Percentiles rank a stretch among this genome's conserved stretches.
These are phyloP conservation scores for Candida glaebosa DNA, from an alignment of 805 yeast genomes.

Conservation along the genomic window DNA sequence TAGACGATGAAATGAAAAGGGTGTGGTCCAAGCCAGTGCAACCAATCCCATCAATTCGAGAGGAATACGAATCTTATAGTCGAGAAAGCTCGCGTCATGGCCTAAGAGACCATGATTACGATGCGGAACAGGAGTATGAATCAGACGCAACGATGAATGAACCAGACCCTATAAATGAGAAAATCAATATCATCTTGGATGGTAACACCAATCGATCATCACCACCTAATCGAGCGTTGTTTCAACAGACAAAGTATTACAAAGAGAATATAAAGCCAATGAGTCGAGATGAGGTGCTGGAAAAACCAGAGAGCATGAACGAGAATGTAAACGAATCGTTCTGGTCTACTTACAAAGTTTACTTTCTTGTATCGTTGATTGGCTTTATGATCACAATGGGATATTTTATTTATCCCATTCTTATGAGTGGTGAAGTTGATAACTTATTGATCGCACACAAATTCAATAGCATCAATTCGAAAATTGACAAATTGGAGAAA, in stretches of 20 bases:
- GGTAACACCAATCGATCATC: neutral
- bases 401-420: neutral
- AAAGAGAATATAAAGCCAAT: conserved; percentile 5
- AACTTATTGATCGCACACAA: conserved; percentile 1
- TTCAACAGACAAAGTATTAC: conserved; percentile 10
- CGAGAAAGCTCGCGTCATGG: neutral
- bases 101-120: conserved; percentile 4
- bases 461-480: conserved; percentile 9
- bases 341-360: neutral
- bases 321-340: neutral
- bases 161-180: conserved; percentile 8
- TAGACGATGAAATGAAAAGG: conserved; percentile 2
- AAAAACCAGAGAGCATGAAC: neutral
- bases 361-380: neutral
- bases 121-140: conserved; percentile 11
- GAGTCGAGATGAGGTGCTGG: neutral
- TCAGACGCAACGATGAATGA: conserved; percentile 3
- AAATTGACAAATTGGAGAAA: conserved; percentile 5
- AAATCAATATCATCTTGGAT: conserved; percentile 1
- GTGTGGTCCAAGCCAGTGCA: conserved; percentile 6
- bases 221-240: conserved; percentile 9
- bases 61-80: neutral
- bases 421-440: neutral
- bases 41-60: conserved; percentile 7
- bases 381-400: neutral